Evolutionary conservation across 495 filamentous ascomycete genomes (phyloP).

Genomic region (Beverwykella pulmonaria): DNA sequence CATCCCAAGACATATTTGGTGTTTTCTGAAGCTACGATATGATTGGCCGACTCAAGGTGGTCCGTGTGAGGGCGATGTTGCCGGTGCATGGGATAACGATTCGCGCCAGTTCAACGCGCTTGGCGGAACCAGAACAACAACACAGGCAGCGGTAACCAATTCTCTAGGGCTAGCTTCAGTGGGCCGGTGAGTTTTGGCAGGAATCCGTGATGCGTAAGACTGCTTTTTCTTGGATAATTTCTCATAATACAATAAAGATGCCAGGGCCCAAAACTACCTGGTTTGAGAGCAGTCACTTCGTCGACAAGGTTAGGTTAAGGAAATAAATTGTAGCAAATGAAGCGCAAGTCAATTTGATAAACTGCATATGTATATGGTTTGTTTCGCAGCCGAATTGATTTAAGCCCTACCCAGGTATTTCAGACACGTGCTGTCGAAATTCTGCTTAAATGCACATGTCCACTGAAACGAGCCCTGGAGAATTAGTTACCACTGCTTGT

Average conservation of each 20-base stretch:
- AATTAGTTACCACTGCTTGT: no score
- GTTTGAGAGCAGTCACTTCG: neutral
- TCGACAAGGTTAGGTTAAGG: neutral
- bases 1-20: no score
- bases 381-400: neutral
- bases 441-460: neutral
- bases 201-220: no score
- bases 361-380: neutral
- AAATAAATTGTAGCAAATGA: neutral
- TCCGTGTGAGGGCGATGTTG: no score
- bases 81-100: no score
- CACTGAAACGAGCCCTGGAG: neutral
- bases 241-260: neutral
- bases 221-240: neutral
- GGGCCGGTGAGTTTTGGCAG: neutral
- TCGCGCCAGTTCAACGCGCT: neutral
- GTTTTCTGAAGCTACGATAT: no score
- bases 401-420: neutral
- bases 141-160: neutral
- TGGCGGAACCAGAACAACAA: neutral
- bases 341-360: neutral
- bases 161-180: neutral
- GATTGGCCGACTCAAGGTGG: no score
- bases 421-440: neutral
- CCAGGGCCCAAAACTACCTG: neutral